Conservation (phyloP, 2,329 filamentous ascomycete species). For the Xylaria sp. region DNA sequence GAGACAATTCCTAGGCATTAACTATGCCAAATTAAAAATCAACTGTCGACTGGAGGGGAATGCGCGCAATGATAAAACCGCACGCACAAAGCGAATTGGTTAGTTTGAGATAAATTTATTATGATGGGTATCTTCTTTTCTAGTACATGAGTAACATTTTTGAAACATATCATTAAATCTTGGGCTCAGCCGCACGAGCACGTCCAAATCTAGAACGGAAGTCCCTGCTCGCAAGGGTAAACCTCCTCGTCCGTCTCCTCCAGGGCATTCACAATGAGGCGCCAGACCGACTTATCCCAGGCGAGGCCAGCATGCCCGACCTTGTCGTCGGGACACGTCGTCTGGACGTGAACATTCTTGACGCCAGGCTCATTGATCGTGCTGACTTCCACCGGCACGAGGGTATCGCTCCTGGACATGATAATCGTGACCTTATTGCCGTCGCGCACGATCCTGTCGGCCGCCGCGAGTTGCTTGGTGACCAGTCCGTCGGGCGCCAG, state of each 20-base stretch:
- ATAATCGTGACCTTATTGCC: constrained; percentile 39
- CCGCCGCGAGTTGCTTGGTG: constrained; percentile 28
- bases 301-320: constrained; percentile 37
- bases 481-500: constrained; percentile 35
- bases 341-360: constrained; percentile 35
- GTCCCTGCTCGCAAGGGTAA: constrained; percentile 34
- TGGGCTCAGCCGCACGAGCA: no score
- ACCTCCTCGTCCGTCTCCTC: constrained; percentile 37
- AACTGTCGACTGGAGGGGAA: not conserved
- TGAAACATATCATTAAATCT: no score
- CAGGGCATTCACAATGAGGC: constrained; percentile 37
- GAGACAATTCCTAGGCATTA: no score
- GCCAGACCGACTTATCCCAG: constrained; percentile 38
- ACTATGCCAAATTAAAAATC: no score
- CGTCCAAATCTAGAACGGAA: constrained; percentile 15
- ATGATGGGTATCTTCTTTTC: constrained; percentile 2
- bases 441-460: constrained; percentile 31
- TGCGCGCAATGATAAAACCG: not conserved
- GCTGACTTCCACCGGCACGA: constrained; percentile 35
- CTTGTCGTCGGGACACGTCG: constrained; percentile 35
- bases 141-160: not conserved
- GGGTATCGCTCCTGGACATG: constrained; percentile 33
- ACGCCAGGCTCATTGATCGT: constrained; percentile 34
- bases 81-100: not conserved
- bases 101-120: not conserved